Conservation (phyloP, 2,329 filamentous ascomycete genomes). For the Byssothecium circinans region DNA sequence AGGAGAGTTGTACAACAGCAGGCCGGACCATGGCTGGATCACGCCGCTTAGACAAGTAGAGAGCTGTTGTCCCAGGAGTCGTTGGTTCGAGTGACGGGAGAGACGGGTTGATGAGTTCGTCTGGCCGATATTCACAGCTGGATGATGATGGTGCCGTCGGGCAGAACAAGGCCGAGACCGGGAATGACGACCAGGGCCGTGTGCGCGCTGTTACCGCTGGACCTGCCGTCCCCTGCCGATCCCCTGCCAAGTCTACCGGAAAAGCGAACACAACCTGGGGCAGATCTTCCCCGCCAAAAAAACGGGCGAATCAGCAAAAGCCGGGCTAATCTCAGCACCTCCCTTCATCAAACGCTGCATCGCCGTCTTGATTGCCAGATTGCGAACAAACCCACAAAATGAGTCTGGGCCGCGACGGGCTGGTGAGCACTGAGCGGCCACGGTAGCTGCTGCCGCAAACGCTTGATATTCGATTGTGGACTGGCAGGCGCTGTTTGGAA, state of each 20-base stretch:
- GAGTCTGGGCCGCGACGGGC: background rate
- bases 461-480: conserved; percentile 1
- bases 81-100: too few relatives aligned
- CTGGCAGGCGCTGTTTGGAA: background rate
- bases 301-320: conserved; percentile 2
- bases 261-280: conserved; percentile 1
- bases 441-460: background rate
- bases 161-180: too few relatives aligned
- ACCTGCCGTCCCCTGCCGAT: background rate
- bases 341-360: conserved; percentile 9
- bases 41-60: too few relatives aligned
- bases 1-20: too few relatives aligned
- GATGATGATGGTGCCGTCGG: too few relatives aligned
- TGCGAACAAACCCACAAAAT: background rate
- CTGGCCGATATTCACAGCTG: too few relatives aligned
- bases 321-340: background rate
- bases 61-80: too few relatives aligned
- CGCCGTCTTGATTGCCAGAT: background rate
- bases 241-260: conserved; percentile 2
- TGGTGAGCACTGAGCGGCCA: background rate
- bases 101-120: too few relatives aligned
- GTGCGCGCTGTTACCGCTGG: background rate
- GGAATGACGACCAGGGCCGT: background rate
- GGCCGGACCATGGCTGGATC: too few relatives aligned
- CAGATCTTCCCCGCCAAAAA: conserved; percentile 5